phyloP scores from a whole-genome alignment of 306 rosid genomes.

The Acacia crassicarpa region DNA sequence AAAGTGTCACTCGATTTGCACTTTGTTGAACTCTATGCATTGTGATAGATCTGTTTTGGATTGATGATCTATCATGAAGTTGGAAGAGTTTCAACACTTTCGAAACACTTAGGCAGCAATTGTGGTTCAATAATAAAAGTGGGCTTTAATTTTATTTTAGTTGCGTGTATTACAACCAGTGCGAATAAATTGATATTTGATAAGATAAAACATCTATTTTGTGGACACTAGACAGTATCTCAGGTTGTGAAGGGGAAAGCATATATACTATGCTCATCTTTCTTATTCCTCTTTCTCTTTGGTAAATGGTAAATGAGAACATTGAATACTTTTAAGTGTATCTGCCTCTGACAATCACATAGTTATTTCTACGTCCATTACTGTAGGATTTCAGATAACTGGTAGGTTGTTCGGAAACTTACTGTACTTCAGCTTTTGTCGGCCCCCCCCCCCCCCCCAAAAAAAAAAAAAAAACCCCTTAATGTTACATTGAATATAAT shows the following conservation, averaged over 20 bases:
- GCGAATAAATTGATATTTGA: not conserved
- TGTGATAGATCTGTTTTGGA: not conserved
- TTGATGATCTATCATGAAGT: not conserved
- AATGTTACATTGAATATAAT: not conserved
- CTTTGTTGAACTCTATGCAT: not conserved
- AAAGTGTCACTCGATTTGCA: not conserved
- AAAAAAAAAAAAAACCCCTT: not conserved
- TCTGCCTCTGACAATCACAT: not conserved
- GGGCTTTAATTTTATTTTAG: not conserved
- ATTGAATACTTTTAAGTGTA: not conserved
- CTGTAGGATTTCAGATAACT: not conserved
- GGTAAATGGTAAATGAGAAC: not conserved
- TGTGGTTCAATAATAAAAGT: not conserved
- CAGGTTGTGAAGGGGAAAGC: not conserved
- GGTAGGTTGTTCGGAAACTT: not conserved
- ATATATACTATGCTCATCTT: not conserved
- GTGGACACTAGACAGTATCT: not conserved
- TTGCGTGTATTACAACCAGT: not conserved
- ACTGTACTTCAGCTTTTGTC: not conserved
- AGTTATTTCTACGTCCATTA: not conserved
- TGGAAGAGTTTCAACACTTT: not conserved
- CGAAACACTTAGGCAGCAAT: not conserved
- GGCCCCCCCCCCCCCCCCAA: too few species aligned
- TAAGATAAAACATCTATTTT: constrained; percentile 3
- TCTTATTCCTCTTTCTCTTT: not conserved